These are phyloP conservation scores for Aspergillus coremiiformis DNA, from an alignment of 495 filamentous ascomycete species.

Conservation along the genomic window DNA sequence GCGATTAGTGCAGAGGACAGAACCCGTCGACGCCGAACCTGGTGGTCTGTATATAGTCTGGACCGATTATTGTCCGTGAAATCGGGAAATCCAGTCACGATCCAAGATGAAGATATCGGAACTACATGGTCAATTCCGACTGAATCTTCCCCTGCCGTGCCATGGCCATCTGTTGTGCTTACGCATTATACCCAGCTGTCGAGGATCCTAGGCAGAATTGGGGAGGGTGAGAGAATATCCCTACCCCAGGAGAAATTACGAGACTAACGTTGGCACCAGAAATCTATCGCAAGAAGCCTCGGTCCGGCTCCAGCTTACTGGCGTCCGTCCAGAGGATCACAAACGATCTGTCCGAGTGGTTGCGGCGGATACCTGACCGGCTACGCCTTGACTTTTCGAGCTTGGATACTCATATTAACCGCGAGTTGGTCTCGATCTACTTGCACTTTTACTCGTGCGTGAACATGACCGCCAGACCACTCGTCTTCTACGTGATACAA, in stretches of 20 bases:
- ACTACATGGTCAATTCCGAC: conserved; percentile 30
- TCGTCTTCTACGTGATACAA: conserved; percentile 45
- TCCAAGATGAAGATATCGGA: conserved; percentile 45
- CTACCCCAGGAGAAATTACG: background rate
- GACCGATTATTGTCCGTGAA: conserved; percentile 43
- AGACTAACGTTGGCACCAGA: conserved; percentile 11
- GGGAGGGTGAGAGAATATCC: conserved; percentile 20
- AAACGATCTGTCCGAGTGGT: conserved; percentile 36
- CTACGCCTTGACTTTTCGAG: conserved; percentile 37
- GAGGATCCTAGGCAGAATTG: conserved; percentile 38
- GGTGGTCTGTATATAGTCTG: conserved; percentile 48
- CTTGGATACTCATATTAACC: conserved; percentile 29
- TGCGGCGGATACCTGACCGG: conserved; percentile 31
- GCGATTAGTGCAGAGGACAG: conserved; percentile 26
- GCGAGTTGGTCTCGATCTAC: conserved; percentile 41
- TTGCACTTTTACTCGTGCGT: conserved; percentile 46
- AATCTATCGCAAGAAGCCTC: conserved; percentile 40
- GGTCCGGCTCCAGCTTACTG: conserved; percentile 36
- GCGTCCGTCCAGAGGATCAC: conserved; percentile 41
- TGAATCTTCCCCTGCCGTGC: conserved; percentile 21
- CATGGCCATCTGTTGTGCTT: conserved; percentile 41
- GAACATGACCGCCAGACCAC: conserved; percentile 44
- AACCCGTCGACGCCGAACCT: conserved; percentile 41
- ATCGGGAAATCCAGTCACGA: conserved; percentile 43
- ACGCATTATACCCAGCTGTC: conserved; percentile 41